Percentiles rank a stretch among this genome's conserved stretches.
Conservation (phyloP, 345 rosid genomes). For the Murraya paniculata region DNA sequence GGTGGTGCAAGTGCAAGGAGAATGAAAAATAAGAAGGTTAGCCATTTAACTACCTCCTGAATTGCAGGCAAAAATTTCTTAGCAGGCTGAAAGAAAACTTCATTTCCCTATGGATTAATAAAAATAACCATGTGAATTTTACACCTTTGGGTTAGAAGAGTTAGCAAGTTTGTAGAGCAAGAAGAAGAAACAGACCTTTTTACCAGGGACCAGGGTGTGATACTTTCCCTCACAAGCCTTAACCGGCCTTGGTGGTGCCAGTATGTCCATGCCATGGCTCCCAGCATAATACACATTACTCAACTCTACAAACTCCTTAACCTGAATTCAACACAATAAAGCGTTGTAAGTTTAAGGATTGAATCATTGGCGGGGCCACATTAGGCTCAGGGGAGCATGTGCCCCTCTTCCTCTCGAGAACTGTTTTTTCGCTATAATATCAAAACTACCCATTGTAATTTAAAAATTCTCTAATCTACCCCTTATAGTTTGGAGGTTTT, state of each 20-base stretch:
- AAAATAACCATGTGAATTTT: neutral
- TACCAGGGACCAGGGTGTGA: neutral
- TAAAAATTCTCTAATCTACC: too few relatives aligned
- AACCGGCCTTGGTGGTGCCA: conserved; percentile 25
- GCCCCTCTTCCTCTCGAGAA: too few relatives aligned
- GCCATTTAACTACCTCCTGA: conserved; percentile 25
- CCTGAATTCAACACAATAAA: conserved; percentile 8
- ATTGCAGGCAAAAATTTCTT: conserved; percentile 34
- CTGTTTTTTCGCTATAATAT: too few relatives aligned
- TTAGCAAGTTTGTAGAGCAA: neutral
- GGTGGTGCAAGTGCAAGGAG: neutral
- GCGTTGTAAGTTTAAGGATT: neutral
- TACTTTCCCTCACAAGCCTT: conserved; percentile 11
- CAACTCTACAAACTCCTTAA: conserved; percentile 36
- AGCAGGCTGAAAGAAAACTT: conserved; percentile 39
- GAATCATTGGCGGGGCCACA: too few relatives aligned
- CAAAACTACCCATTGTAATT: too few relatives aligned
- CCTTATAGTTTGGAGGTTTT: too few relatives aligned
- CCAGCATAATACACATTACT: conserved; percentile 43
- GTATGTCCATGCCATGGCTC: conserved; percentile 50
- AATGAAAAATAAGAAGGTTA: neutral
- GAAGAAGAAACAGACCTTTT: conserved; percentile 19
- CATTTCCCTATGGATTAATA: conserved; percentile 23
- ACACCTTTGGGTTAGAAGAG: neutral
- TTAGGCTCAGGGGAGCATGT: too few relatives aligned